Evolutionary conservation across 345 rosid species (phyloP), one percentile per base, ranked within the genome.

Genomic region (Populus euphratica): DNA sequence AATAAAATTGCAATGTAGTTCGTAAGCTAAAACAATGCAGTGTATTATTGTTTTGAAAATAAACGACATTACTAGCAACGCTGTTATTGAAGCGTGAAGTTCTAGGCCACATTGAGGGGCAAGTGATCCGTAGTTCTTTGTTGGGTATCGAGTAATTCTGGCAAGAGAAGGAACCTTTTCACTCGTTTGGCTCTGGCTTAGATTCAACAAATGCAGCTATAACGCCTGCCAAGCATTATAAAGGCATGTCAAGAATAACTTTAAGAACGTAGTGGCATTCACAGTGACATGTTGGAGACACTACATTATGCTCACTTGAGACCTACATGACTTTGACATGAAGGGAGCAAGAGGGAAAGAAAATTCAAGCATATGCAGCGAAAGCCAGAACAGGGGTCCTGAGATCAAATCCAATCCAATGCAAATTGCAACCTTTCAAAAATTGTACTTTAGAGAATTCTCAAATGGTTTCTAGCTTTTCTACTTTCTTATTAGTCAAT

Each of bases 401-500:
- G 21, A 1, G 59, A 20, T 7, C 5, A 4, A 59, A 75, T 67
- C 36, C 29, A 1, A 12, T 33, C 36, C 29, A 2, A 12, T 21
- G 78, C 61, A 13, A 67, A 67, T 67, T 47, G 52, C 52, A 29
- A 75, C 52, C 44, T 41, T 27, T 56, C 56, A 73, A 61, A 73
- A 38, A n/a, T 62, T 73, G 10, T 14, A 25, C 44, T 18, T 73
- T 29, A 50, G 39, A 49, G 23, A 35, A 12, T 5, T 5, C 41
- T 41, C 31, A 31, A 33, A 35, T 65, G 16, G 36, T 66, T 43
- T n/a, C 41, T 21, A 9, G 17, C 23, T 10, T 23, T 29, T 75
- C 47, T 33, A 20, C 12, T 41, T 62, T 63, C 20, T 27, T 43
- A 20, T 6, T 23, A 69, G 52, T n/a, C 23, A 75, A 75, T 35